Evolutionary conservation across 441 rosid species (phyloP).

Genomic region (Pelargonium fulgidum): DNA sequence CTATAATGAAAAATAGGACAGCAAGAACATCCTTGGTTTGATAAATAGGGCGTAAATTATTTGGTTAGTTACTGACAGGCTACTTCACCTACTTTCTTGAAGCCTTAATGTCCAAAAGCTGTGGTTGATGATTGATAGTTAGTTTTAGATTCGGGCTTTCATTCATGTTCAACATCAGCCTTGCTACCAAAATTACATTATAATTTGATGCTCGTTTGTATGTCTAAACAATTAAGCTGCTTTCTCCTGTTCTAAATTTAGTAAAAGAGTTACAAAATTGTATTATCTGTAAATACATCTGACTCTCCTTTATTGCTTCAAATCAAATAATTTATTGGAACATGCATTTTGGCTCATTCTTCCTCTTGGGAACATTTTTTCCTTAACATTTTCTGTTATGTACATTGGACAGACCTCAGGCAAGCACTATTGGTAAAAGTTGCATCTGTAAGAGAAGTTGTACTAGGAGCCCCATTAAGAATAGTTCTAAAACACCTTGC

Average conservation of each 20-base stretch:
- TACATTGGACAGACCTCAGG: constrained; percentile 44
- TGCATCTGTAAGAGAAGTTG: constrained; percentile 89
- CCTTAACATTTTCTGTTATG: constrained; percentile 16
- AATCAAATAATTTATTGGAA: not conserved
- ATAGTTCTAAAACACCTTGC: constrained; percentile 64
- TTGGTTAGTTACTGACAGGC: too few species aligned
- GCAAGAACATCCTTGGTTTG: not conserved
- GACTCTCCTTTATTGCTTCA: not conserved
- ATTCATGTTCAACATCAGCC: too few species aligned
- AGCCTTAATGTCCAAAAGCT: too few species aligned
- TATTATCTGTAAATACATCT: not conserved
- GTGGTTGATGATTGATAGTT: too few species aligned
- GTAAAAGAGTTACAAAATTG: not conserved
- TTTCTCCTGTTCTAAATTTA: not conserved
- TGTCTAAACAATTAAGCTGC: not conserved
- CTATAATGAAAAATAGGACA: not conserved
- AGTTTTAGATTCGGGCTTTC: too few species aligned
- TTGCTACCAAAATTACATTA: too few species aligned
- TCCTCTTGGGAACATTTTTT: constrained; percentile 4
- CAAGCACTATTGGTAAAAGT: constrained; percentile 56
- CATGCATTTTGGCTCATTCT: not conserved
- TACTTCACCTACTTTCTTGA: too few species aligned
- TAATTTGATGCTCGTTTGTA: too few species aligned
- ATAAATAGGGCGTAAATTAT: not conserved
- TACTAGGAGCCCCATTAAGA: constrained; percentile 84